phyloP scores from a whole-genome alignment of 2,329 filamentous ascomycete species.

The Ophiocordyceps camponoti-saundersi region DNA sequence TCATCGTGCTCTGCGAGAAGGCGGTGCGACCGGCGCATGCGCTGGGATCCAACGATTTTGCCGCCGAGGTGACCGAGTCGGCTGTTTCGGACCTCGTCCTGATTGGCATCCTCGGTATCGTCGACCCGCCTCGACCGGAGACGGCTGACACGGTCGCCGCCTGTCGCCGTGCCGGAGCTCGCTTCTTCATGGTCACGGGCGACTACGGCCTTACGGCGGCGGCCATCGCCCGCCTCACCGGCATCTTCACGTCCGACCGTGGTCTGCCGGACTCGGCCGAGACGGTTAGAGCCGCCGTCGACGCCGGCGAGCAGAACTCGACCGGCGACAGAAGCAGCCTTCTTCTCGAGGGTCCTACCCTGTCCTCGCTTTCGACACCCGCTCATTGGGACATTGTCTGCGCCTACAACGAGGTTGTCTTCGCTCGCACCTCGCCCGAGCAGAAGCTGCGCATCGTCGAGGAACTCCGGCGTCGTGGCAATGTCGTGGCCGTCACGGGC shows the following conservation, averaged over 20 bases:
- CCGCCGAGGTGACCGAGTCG: slow-evolving; percentile 25
- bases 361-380: not conserved
- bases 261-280: slow-evolving; percentile 19
- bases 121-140: slow-evolving; percentile 27
- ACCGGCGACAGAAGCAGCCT: slow-evolving; percentile 6
- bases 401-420: slow-evolving; percentile 42
- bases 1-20: slow-evolving; percentile 24
- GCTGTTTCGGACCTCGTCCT: slow-evolving; percentile 26
- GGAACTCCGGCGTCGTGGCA: slow-evolving; percentile 40
- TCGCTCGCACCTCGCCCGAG: slow-evolving; percentile 50
- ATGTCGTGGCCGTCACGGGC: slow-evolving; percentile 55
- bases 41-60: slow-evolving; percentile 27
- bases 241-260: slow-evolving; percentile 37
- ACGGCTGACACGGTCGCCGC: slow-evolving; percentile 21
- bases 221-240: slow-evolving; percentile 47
- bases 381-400: slow-evolving; percentile 26
- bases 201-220: slow-evolving; percentile 40
- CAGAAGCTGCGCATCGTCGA: slow-evolving; percentile 60
- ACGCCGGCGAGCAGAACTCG: not conserved
- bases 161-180: slow-evolving; percentile 25
- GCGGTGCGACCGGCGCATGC: slow-evolving; percentile 9
- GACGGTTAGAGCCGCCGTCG: slow-evolving; percentile 3
- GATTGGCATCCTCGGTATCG: slow-evolving; percentile 33
- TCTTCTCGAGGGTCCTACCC: slow-evolving; percentile 29
- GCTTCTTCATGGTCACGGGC: slow-evolving; percentile 31